Base-by-base conservation (phyloP, 305 asterid species). In the Striga hermonthica region DNA sequence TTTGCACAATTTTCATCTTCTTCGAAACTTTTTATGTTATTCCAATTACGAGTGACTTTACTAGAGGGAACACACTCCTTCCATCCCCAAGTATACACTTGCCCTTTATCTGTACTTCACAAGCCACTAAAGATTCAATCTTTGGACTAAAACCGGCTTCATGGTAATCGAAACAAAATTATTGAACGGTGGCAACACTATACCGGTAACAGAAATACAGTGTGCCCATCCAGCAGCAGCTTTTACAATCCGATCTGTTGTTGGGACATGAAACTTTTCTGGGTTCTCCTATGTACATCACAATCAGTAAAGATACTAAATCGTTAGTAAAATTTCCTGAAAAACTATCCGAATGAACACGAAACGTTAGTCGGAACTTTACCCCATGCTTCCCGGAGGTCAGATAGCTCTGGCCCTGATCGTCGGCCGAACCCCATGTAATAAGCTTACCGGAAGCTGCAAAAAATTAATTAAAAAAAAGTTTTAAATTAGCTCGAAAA, bases 151-250 rank as follows among this genome's bases (percentile, higher is more conserved):
- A n/a, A n/a, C n/a, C n/a, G n/a, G n/a, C n/a, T n/a, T n/a, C n/a
- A n/a, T n/a, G n/a, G n/a, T n/a, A n/a, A n/a, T n/a, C n/a, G n/a
- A n/a, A n/a, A n/a, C n/a, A n/a, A n/a, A n/a, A n/a, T n/a, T n/a
- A n/a, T n/a, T n/a, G 31, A 22, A 22, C 31, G 31, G 31, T 22
- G 1, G 31, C 31, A 39, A 39, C 9, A 39, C n/a, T 37, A 65
- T 71, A 83, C 93, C 89, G 74, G 93, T 83, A 31, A 77, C 74
- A 57, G 86, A 83, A 68, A 76, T 83, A 78, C 87, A 81, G 67
- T 86, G 87, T 58, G 87, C 93, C 93, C 93, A 86, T 74, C 93
- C 84, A 63, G 87, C 93, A 60, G 87, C 87, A 69, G 89, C 89
- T 74, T 79, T 70, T 62, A 74, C 38, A 16, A 86, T 69, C 56